Evolutionary conservation across 148 eudicot genomes (phyloP), one percentile per base, ranked within the genome.

Genomic region (Cornus suecica): DNA sequence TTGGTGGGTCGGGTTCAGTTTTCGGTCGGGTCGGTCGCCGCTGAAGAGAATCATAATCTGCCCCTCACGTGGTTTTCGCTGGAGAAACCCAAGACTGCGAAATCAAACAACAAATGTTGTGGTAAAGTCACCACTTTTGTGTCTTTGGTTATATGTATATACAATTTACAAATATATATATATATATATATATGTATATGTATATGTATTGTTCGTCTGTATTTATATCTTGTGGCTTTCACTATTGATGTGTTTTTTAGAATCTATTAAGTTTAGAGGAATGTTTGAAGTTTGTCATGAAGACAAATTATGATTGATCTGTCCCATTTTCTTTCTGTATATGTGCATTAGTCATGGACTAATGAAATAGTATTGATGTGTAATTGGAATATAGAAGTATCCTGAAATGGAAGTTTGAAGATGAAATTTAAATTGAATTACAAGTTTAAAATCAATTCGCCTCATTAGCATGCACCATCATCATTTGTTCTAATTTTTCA

Each of bases 31-130:
- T 71, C 85, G 23, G 75, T 94, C 66, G 82, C 83, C 26, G 85
- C 76, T 18, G 88, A 88, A 74, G 89, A 78, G 56, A 85, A 85
- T 70, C 87, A 83, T 68, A 86, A 81, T 73, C 75, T 90, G 79
- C 83, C 90, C 0, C 91, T 91, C 0, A 87, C 97, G 66, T 94
- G 98, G 98, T 88, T 91, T 79, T 80, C 89, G 28, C 79, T 94
- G 76, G 84, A 80, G 51, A 87, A 81, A 65, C 84, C 84, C 41
- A 89, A 89, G 68, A 60, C 75, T 76, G 75, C 74, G 13, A 89
- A 87, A 63, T 76, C 76, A 14, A 37, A 29, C 31, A 75, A 81
- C 28, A 81, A 64, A 65, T 77, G 78, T 69, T 74, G 74, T 75
- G 98, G 98, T 94, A n/a, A n/a, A 70, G 83, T 79, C 7, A 37